These are phyloP conservation scores for Acer campestre DNA, from an alignment of 345 rosid genomes.

Conservation along the genomic window DNA sequence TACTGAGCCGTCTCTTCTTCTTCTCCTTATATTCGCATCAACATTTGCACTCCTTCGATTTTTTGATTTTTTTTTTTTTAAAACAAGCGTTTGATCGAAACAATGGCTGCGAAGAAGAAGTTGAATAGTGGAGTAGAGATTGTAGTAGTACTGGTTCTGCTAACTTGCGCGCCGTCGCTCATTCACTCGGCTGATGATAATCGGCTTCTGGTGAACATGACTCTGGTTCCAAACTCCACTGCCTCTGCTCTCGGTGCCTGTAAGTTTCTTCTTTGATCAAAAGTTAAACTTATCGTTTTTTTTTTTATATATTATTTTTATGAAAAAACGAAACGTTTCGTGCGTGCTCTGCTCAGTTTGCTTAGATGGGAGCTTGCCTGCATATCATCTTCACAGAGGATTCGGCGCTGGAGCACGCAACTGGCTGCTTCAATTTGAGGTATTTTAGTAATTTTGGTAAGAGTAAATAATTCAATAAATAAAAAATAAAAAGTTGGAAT, in stretches of 20 bases:
- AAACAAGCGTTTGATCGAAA: too few species aligned
- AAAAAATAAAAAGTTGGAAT: too few species aligned
- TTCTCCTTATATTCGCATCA: neutral
- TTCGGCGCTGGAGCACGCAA: slow-evolving; percentile 74
- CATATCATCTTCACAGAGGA: slow-evolving; percentile 79
- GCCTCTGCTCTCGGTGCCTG: slow-evolving; percentile 73
- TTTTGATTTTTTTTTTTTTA: too few species aligned
- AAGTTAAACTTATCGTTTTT: neutral
- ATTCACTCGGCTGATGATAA: slow-evolving; percentile 26
- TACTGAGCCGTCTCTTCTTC: neutral
- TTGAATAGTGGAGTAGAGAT: neutral
- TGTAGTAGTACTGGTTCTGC: slow-evolving; percentile 24
- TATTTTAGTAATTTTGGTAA: slow-evolving; percentile 23
- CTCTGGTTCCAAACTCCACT: slow-evolving; percentile 67
- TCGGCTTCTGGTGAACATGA: slow-evolving; percentile 62
- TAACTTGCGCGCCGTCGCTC: slow-evolving; percentile 20
- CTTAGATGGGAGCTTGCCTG: slow-evolving; percentile 97
- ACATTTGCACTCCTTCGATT: too few species aligned
- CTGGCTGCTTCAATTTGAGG: slow-evolving; percentile 97
- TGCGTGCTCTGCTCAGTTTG: slow-evolving; percentile 45
- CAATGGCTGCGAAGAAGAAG: neutral
- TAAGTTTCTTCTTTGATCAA: slow-evolving; percentile 29
- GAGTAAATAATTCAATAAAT: neutral
- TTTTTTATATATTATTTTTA: neutral
- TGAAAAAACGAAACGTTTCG: neutral